Evolutionary conservation across 2,329 filamentous ascomycete genomes (phyloP).

Genomic region (Hypoxylon sp.): DNA sequence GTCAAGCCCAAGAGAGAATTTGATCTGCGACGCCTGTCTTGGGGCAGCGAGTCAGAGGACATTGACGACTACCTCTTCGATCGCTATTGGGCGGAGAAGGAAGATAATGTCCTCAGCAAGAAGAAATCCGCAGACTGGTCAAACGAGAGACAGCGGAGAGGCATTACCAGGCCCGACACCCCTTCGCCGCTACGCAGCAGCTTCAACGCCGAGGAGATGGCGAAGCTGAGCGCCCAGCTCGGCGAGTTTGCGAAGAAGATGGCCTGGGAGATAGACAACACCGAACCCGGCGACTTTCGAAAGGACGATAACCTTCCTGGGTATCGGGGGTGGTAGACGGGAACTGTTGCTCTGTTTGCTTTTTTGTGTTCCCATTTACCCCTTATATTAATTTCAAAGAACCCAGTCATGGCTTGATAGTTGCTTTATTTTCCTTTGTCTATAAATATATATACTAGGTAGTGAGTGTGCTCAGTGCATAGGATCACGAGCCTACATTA

Average conservation of each 20-base stretch:
- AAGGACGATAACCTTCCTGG: not conserved
- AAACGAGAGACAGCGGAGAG: constrained; percentile 8
- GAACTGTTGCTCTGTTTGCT: not conserved
- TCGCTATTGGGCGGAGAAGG: constrained; percentile 14
- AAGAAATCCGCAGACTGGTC: constrained; percentile 4
- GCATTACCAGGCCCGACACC: not conserved
- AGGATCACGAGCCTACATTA: not conserved
- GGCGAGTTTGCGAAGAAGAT: not conserved
- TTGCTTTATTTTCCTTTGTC: not conserved
- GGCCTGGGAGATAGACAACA: not conserved
- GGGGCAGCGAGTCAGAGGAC: constrained; percentile 5
- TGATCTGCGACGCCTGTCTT: not conserved
- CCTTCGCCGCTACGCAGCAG: constrained; percentile 32
- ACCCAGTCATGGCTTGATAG: not conserved
- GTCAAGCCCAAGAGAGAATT: not conserved
- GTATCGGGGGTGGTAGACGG: not conserved
- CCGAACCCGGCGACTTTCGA: not conserved
- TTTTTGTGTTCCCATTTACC: not conserved
- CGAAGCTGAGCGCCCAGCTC: constrained; percentile 5
- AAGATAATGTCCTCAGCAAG: not conserved
- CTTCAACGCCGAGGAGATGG: constrained; percentile 27
- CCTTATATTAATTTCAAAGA: no score
- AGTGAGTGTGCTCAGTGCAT: not conserved
- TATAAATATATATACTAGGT: not conserved
- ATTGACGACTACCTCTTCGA: constrained; percentile 26